These are phyloP conservation scores for Clohesyomyces aquaticus DNA, from an alignment of 495 filamentous ascomycete species.

Conservation along the genomic window DNA sequence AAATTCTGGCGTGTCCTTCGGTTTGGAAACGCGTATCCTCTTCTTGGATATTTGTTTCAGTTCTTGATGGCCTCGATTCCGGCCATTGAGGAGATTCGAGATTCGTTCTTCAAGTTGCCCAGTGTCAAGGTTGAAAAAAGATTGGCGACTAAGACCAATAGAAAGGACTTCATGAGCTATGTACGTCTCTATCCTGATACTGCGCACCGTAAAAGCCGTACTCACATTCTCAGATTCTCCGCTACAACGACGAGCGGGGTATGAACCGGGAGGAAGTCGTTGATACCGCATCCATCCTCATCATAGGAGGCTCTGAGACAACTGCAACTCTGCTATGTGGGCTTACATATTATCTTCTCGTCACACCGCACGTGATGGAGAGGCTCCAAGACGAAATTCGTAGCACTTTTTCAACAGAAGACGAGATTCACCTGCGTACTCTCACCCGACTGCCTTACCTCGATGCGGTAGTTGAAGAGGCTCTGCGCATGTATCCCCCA, in stretches of 20 bases:
- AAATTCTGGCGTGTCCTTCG: conserved; percentile 20
- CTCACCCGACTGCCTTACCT: conserved; percentile 41
- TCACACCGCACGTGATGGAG: conserved; percentile 45
- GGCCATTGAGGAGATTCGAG: conserved; percentile 1
- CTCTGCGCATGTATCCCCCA: conserved; percentile 38
- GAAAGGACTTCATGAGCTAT: conserved; percentile 31
- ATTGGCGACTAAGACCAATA: conserved; percentile 13
- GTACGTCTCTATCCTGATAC: neutral
- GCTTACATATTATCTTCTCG: conserved; percentile 55
- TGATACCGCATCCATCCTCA: conserved; percentile 32
- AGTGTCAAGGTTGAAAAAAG: conserved; percentile 17
- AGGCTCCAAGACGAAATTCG: conserved; percentile 54
- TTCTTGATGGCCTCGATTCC: conserved; percentile 9
- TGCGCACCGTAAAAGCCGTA: too few relatives aligned
- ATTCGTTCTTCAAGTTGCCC: conserved; percentile 2
- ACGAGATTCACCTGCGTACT: conserved; percentile 53
- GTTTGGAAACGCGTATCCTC: conserved; percentile 7
- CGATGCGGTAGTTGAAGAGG: conserved; percentile 38
- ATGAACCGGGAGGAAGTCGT: conserved; percentile 17
- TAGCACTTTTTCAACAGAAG: conserved; percentile 43
- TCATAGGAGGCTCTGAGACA: conserved; percentile 62
- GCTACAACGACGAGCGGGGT: conserved; percentile 6
- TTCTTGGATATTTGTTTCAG: conserved; percentile 10
- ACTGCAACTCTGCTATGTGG: conserved; percentile 56
- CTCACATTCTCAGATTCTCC: too few relatives aligned